Percentiles rank a stretch among this genome's conserved stretches.
Evolutionary conservation across 2,329 filamentous ascomycete species (phyloP).

Genomic region (Zopfia rhizophila): DNA sequence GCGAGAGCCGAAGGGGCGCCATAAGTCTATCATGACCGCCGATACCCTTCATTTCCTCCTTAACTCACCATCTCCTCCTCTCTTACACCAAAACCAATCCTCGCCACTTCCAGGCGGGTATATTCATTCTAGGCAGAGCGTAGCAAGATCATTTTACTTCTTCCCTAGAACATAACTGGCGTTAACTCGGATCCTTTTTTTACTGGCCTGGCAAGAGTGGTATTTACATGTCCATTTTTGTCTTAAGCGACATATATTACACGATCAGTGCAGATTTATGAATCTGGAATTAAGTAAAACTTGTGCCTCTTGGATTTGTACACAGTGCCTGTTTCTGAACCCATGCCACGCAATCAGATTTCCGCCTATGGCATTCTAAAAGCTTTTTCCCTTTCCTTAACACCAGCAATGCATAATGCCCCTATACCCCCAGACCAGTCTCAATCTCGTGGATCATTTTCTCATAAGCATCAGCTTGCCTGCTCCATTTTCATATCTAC

Average conservation of each 20-base stretch:
- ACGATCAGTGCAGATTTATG: too few relatives aligned
- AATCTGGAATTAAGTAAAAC: too few relatives aligned
- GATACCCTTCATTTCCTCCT: neutral
- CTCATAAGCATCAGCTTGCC: neutral
- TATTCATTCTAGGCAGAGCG: conserved; percentile 6
- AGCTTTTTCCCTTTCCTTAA: conserved; percentile 3
- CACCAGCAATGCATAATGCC: conserved; percentile 29
- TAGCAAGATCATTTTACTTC: conserved; percentile 11
- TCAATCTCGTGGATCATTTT: neutral
- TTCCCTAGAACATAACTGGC: conserved; percentile 16
- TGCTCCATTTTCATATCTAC: conserved; percentile 23
- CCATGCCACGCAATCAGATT: too few relatives aligned
- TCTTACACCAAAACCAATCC: neutral
- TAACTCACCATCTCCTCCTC: neutral
- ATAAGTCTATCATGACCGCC: conserved; percentile 74
- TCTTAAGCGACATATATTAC: too few relatives aligned
- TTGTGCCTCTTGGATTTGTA: too few relatives aligned
- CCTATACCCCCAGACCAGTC: neutral
- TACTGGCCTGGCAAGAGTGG: too few relatives aligned
- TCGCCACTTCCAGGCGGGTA: too few relatives aligned
- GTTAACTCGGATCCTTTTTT: conserved; percentile 13
- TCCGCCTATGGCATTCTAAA: too few relatives aligned
- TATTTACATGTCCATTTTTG: too few relatives aligned
- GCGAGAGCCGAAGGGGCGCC: conserved; percentile 83
- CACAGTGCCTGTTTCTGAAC: too few relatives aligned